Conservation (phyloP, 1,284 basidiomycete species). For the Vanrija sp. region DNA sequence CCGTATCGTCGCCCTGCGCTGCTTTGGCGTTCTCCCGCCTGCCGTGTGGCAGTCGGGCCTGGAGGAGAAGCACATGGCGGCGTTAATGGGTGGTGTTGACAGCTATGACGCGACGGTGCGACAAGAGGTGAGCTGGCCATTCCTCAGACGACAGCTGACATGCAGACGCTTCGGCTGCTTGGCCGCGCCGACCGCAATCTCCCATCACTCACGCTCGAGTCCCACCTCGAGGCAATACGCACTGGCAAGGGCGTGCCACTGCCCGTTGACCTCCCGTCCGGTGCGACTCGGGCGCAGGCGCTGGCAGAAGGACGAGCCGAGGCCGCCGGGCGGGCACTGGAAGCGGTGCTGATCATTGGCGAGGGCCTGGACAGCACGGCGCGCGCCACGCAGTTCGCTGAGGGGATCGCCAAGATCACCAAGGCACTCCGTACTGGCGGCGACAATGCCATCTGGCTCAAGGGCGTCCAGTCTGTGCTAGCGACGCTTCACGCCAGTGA, state of each 20-base stretch:
- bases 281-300: neutral
- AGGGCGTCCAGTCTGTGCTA: slow-evolving; percentile 15
- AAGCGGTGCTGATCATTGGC: slow-evolving; percentile 21
- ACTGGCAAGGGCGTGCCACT: slow-evolving; percentile 14
- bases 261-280: neutral
- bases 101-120: slow-evolving; percentile 34
- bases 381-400: slow-evolving; percentile 6
- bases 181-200: slow-evolving; percentile 13
- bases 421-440: slow-evolving; percentile 4
- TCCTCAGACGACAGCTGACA: neutral
- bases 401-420: slow-evolving; percentile 8
- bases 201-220: slow-evolving; percentile 9
- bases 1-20: slow-evolving; percentile 34
- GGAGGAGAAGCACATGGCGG: slow-evolving; percentile 33
- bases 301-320: slow-evolving; percentile 11
- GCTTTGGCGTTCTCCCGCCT: slow-evolving; percentile 25
- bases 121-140: slow-evolving; percentile 23
- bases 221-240: slow-evolving; percentile 7
- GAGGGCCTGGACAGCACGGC: neutral
- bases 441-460: slow-evolving; percentile 20
- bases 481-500: slow-evolving; percentile 6
- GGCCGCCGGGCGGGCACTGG: slow-evolving; percentile 28
- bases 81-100: slow-evolving; percentile 38
- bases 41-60: slow-evolving; percentile 29
- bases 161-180: slow-evolving; percentile 33